phyloP scores from a whole-genome alignment of 2,329 filamentous ascomycete genomes.

The Geosmithia putterillii region DNA sequence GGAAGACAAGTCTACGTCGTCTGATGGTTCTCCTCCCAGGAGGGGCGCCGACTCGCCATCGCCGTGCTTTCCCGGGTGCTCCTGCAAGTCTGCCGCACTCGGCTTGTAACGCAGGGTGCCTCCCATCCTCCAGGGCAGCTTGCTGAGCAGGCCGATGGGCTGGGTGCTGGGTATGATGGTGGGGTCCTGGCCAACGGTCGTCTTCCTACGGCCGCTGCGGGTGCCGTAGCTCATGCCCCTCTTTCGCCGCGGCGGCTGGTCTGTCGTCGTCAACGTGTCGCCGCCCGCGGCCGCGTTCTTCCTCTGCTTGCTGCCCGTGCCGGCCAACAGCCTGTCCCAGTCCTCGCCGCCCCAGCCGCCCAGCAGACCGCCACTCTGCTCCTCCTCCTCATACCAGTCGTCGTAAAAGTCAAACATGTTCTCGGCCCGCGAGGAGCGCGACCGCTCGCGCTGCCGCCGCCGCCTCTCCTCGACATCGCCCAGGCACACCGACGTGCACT shows the following conservation, averaged over 20 bases:
- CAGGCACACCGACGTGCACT: conserved; percentile 59
- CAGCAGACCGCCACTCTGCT: conserved; percentile 42
- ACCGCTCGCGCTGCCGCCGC: conserved; percentile 54
- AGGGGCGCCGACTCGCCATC: conserved; percentile 57
- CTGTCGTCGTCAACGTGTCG: no score
- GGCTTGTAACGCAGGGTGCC: conserved; percentile 78
- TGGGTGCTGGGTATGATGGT: conserved; percentile 85
- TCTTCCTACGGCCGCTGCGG: conserved; percentile 34
- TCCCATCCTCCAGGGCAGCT: conserved; percentile 75
- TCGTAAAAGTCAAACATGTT: conserved; percentile 95
- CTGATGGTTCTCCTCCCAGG: conserved; percentile 29
- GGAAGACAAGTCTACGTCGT: conserved; percentile 9
- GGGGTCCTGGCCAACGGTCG: conserved; percentile 50
- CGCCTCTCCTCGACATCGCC: conserved; percentile 64
- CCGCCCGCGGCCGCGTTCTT: conserved; percentile 11
- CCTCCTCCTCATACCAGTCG: conserved; percentile 69
- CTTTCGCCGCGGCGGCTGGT: conserved; percentile 58
- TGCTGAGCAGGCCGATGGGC: conserved; percentile 72
- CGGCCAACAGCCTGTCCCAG: conserved; percentile 70
- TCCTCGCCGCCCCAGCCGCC: conserved; percentile 71
- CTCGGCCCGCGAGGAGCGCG: conserved; percentile 50
- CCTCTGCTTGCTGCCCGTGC: conserved; percentile 36
- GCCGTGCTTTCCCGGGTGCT: conserved; percentile 54
- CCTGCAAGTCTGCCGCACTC: conserved; percentile 79
- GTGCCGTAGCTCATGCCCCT: conserved; percentile 86